Base-by-base conservation (phyloP, 2,329 filamentous ascomycete genomes). In the Coniochaeta prunicola region DNA sequence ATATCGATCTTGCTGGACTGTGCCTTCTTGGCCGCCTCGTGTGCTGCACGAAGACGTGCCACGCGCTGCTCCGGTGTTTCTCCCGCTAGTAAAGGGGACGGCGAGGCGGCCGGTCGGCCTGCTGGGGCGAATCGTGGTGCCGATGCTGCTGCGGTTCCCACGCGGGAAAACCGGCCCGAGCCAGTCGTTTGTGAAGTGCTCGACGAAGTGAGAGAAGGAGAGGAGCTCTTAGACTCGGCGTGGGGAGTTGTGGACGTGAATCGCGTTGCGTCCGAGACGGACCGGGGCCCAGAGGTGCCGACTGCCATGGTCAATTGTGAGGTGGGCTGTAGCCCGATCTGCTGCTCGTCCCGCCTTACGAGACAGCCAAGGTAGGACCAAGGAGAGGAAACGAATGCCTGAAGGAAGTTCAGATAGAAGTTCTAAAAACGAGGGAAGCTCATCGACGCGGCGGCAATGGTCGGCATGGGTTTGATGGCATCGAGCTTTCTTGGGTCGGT, bases 221-320 rank as follows among this genome's bases (percentile, higher is more conserved):
- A 60, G 28, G 75, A 72, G 40, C 71, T 68, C 70, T 89, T 89
- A 64, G 85, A 84, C 64, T 81, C 81, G 66, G 88, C 89, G 74
- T 91, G 89, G 36, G 86, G 86, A 61, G 81, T 84, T 19, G 85
- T 88, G 28, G 85, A 77, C 17, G 87, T 90, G 74, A 90, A 94
- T 70, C 89, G 87, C 67, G 90, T 94, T 65, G 90, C 90, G 72
- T 92, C 90, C 67, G 84, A 84, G 71, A 89, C 86, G 75, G 85
- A 90, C 70, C 88, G 87, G 61, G 88, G 81, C 28, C 45, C 45
- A 64, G 50, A 42, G 48, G 45, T 58, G 30, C 26, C 19, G n/a
- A 58, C 54, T 42, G 56, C 56, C 59, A 60, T 60, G 24, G 56
- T 19, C 28, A 48, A n/a, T 5, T 17, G 2, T 38, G 28, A 21